These are phyloP conservation scores for Solanum peruvianum DNA, from an alignment of 257 asterid species.

Conservation along the genomic window DNA sequence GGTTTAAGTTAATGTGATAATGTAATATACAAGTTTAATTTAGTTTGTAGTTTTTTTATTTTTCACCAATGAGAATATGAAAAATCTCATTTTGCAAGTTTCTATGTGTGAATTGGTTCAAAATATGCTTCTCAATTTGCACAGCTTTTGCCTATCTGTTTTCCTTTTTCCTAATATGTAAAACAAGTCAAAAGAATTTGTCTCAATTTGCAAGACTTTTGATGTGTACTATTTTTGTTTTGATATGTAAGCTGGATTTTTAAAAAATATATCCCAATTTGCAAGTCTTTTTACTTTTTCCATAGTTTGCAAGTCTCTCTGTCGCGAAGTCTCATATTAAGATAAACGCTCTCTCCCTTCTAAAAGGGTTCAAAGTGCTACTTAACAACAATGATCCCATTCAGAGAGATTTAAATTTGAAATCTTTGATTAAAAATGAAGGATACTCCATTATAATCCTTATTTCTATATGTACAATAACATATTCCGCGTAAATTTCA, in stretches of 20 bases:
- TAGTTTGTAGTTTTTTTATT: slow-evolving; percentile 5
- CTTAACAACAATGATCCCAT: too few species aligned
- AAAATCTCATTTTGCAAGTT: neutral
- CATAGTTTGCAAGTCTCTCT: too few species aligned
- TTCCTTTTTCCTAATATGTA: neutral
- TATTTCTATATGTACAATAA: neutral
- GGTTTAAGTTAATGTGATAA: neutral
- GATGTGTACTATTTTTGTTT: neutral
- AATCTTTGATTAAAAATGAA: too few species aligned
- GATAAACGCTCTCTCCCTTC: too few species aligned
- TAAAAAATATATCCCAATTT: neutral
- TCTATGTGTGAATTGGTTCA: neutral
- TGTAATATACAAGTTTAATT: slow-evolving; percentile 1
- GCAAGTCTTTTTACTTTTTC: neutral
- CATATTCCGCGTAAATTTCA: too few species aligned
- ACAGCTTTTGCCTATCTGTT: neutral
- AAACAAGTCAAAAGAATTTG: neutral
- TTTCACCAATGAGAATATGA: slow-evolving; percentile 8
- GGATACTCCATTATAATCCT: too few species aligned
- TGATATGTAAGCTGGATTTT: neutral
- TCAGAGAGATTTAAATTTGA: too few species aligned
- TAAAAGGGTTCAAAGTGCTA: too few species aligned
- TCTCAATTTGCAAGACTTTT: neutral
- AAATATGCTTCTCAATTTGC: neutral
- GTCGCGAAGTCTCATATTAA: too few species aligned